Evolutionary conservation across 1,284 basidiomycete species (phyloP).

Genomic region (Entoloma clypeatum): DNA sequence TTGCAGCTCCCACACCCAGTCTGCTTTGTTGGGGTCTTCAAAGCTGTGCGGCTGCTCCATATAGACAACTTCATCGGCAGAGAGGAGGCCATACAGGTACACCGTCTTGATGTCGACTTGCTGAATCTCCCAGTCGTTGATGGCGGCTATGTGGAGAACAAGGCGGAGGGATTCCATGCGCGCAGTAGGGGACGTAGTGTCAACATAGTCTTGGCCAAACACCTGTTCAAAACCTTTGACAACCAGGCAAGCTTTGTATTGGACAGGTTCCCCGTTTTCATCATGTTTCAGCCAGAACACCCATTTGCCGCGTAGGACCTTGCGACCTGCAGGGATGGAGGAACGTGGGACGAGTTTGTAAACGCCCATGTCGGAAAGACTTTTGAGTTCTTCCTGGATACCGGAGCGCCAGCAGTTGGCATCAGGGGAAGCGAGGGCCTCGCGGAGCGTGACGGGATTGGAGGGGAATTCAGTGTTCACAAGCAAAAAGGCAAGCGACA

Average conservation of each 20-base stretch:
- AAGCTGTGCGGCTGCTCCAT: conserved; percentile 33
- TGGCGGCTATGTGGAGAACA: conserved; percentile 8
- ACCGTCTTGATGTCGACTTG: conserved; percentile 39
- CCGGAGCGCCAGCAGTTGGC: conserved; percentile 22
- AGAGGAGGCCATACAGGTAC: conserved; percentile 42
- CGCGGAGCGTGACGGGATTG: conserved; percentile 22
- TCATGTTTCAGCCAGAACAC: conserved; percentile 31
- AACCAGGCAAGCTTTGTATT: conserved; percentile 35
- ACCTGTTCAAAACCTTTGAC: too few species aligned
- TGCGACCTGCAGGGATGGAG: conserved; percentile 19
- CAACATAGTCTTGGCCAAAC: too few species aligned
- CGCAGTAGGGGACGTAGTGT: too few species aligned
- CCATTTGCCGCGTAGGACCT: conserved; percentile 24
- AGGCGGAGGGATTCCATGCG: conserved; percentile 1
- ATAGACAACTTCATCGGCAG: conserved; percentile 37
- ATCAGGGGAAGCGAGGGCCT: conserved; percentile 22
- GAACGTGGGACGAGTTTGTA: conserved; percentile 27
- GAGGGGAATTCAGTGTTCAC: too few species aligned
- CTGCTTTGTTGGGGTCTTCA: conserved; percentile 19
- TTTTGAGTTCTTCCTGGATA: conserved; percentile 22
- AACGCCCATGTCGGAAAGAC: conserved; percentile 23
- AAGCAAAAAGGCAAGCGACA: too few species aligned
- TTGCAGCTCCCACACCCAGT: conserved; percentile 22
- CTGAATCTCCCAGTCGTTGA: conserved; percentile 10
- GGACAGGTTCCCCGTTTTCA: conserved; percentile 24